Evolutionary conservation across 2,329 filamentous ascomycete species (phyloP), one percentile per base, ranked within the genome.

Genomic region (Eutypella sp.): DNA sequence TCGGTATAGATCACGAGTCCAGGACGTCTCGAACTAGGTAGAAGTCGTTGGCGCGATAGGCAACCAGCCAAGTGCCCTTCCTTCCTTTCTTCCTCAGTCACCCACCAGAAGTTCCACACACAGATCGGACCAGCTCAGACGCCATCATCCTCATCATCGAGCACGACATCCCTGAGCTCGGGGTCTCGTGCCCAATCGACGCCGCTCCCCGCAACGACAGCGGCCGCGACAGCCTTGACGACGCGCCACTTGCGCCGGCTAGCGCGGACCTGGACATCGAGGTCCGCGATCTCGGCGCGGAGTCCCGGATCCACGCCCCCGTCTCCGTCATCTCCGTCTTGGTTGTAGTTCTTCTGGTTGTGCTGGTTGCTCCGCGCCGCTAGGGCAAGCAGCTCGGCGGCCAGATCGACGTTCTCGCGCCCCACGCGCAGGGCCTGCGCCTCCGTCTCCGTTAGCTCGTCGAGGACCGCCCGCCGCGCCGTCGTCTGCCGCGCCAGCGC

Each of bases 141-240:
- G 6, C 67, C 62, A 41, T 73, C 71, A 50, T 67, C 65, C 51
- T 84, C 81, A 10, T 73, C 69, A 58, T 88, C 89, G 50, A 95
- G 71, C 22, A 95, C 88, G 49, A 92, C 73, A 42, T 81, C 78
- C 47, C 79, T 74, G 50, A 95, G 68, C 48, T 72, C 74, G 42
- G 82, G 75, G 64, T 95, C 82, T 34, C 77, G 71, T 11, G 81
- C 82, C 89, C 89, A 95, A 59, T 95, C 83, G 44, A 93, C 73
- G 40, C 89, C 89, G 63, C 89, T 95, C 3, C 87, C 88, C 5
- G 82, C 87, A 40, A 95, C 78, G 45, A 90, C 76, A 16, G 85
- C 88, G 58, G 85, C 87, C n/a, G 86, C 76, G 36, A 89, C 80
- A 20, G 81, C 86, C 68, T 92, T 93, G 64, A 92, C 79, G 18